Base-by-base conservation (phyloP, 2,329 filamentous ascomycete genomes). In the Xylariaceae sp. region DNA sequence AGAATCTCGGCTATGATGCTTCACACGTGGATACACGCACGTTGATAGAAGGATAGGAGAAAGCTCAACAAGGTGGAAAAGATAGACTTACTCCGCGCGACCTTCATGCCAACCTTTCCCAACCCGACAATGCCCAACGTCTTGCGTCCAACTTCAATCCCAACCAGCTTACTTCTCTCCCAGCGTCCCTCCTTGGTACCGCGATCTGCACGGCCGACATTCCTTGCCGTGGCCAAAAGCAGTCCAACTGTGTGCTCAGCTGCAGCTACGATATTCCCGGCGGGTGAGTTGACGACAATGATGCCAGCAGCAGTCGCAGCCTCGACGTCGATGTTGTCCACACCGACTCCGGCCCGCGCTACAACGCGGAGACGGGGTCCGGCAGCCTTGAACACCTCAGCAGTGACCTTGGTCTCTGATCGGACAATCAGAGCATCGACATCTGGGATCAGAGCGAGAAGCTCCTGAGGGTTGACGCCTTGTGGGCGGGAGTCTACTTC, bases 61-160 rank as follows among this genome's bases (percentile, higher is more conserved):
- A 13, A 35, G 47, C 3, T 50, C n/a, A 39, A 39, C 15, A 2
- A 34, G n/a, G n/a, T 10, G 17, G n/a, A 4, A 34, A 15, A 13
- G 4, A 39, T 10, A 6, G 23, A 59, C 62, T 64, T 59, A 64
- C 62, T 60, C 23, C 62, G 60, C 15, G 89, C 90, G 13, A 93
- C 89, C 54, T 88, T 89, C 69, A 92, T 79, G 18, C 90, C 90
- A 34, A 93, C 89, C 76, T 92, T 92, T n/a, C 90, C 90, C 30
- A 92, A 75, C 1, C 90, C 90, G 45, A 94, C 84, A 53, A 93
- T 87, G 0, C 86, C 88, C 5, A 93, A 76, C 1, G 83, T 88
- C 76, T 92, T 93, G 51, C 86, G 83, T 53, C 89, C 88, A 9
- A 92, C 85, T 72, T 93, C 89, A 15, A 91, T 83, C 3, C 90